A percentile compares a stretch with the other conserved stretches of the same genome.
These are phyloP conservation scores for Aspergillus arachidicola DNA, from an alignment of 2,329 filamentous ascomycete species.

Conservation along the genomic window DNA sequence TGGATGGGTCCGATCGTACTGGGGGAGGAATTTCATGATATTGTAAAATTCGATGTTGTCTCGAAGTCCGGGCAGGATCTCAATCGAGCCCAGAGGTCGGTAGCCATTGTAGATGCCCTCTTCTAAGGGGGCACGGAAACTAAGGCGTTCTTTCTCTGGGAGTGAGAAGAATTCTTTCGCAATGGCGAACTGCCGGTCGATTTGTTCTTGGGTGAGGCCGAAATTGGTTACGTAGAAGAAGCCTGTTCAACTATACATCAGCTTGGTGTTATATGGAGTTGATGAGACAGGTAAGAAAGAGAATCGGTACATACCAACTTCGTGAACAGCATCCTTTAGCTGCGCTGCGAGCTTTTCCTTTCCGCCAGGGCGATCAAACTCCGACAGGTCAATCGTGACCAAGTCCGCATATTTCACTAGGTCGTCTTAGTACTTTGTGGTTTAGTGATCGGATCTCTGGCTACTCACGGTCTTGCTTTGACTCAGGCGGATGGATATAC, in stretches of 20 bases:
- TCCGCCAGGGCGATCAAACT: conserved; percentile 56
- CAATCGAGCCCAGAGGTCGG: conserved; percentile 47
- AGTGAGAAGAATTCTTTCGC: conserved; percentile 60
- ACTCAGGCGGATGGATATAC: conserved; percentile 15
- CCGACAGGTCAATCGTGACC: conserved; percentile 56
- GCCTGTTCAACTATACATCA: conserved; percentile 31
- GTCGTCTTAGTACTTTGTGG: neutral
- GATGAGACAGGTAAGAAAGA: neutral
- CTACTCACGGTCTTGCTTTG: conserved; percentile 11
- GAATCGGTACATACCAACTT: conserved; percentile 31
- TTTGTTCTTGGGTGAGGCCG: conserved; percentile 58
- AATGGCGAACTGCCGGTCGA: conserved; percentile 63
- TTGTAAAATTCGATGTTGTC: conserved; percentile 66
- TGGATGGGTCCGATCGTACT: conserved; percentile 50
- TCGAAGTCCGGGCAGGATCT: conserved; percentile 29
- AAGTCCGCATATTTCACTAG: conserved; percentile 47
- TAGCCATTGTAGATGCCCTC: conserved; percentile 61
- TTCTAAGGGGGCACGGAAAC: conserved; percentile 54
- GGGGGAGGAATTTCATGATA: conserved; percentile 58
- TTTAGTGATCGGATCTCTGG: neutral
- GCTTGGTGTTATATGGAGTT: neutral
- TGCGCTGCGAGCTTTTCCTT: conserved; percentile 57
- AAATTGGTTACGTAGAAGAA: conserved; percentile 67
- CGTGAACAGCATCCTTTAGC: conserved; percentile 55
- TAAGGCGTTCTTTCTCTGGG: conserved; percentile 57